These are phyloP conservation scores for Centaurea solstitialis DNA, from an alignment of 129 eudicot species.

Conservation along the genomic window DNA sequence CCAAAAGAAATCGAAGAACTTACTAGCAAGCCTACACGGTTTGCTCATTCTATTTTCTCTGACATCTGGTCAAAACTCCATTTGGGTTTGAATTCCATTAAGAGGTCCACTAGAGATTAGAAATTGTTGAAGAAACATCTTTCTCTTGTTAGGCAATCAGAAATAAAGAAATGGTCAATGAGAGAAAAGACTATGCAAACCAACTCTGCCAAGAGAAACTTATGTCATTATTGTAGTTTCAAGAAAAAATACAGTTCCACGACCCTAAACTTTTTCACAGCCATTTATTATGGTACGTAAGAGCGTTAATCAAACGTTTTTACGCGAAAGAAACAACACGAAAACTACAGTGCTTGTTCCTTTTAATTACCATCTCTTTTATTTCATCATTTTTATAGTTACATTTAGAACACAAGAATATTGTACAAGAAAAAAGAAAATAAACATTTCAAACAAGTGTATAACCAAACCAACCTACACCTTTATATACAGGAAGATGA, in stretches of 20 bases:
- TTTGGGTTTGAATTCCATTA: too few relatives aligned
- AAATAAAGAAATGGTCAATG: too few relatives aligned
- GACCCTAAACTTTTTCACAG: neutral
- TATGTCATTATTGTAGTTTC: neutral
- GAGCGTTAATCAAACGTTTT: too few relatives aligned
- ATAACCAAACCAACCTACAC: neutral
- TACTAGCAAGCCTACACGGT: too few relatives aligned
- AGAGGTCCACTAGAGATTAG: too few relatives aligned
- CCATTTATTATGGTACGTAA: too few relatives aligned
- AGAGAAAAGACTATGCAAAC: neutral
- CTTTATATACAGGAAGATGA: neutral
- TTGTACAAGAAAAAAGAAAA: neutral
- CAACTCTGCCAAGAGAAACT: neutral
- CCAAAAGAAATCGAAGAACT: too few relatives aligned
- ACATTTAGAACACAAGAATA: neutral
- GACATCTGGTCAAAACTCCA: too few relatives aligned
- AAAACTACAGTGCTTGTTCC: neutral
- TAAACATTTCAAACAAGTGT: neutral
- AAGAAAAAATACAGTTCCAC: neutral
- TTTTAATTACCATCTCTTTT: neutral
- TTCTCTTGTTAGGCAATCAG: too few relatives aligned
- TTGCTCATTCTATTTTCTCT: too few relatives aligned
- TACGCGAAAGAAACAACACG: too few relatives aligned
- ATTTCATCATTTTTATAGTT: neutral
- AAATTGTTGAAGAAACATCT: too few relatives aligned